These are phyloP conservation scores for Cicer chorassanicum DNA, from an alignment of 306 rosid species.

Conservation along the genomic window DNA sequence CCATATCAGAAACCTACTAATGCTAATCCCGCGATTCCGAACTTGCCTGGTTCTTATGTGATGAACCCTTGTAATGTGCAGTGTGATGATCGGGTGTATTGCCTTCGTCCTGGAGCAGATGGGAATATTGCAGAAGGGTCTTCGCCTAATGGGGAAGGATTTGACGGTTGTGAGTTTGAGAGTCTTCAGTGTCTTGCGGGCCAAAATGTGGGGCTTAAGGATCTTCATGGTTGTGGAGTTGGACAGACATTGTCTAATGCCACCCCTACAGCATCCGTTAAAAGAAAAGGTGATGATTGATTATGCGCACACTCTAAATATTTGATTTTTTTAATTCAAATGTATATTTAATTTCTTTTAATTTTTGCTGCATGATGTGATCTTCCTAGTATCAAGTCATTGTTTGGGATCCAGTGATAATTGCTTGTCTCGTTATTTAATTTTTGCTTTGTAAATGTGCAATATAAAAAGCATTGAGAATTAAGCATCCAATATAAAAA, in stretches of 20 bases:
- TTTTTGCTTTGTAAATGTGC: neutral
- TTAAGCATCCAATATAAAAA: neutral
- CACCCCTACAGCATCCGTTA: slow-evolving; percentile 52
- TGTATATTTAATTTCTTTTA: slow-evolving; percentile 12
- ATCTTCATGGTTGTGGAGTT: slow-evolving; percentile 62
- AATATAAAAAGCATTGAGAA: slow-evolving; percentile 1
- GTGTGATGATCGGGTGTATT: slow-evolving; percentile 79
- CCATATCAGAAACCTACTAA: slow-evolving; percentile 78
- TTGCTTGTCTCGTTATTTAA: slow-evolving; percentile 18
- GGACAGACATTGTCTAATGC: slow-evolving; percentile 54
- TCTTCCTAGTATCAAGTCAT: slow-evolving; percentile 12
- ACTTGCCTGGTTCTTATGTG: slow-evolving; percentile 58
- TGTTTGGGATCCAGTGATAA: slow-evolving; percentile 34
- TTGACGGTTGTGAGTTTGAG: slow-evolving; percentile 82
- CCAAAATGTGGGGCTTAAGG: slow-evolving; percentile 68
- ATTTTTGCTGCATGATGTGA: slow-evolving; percentile 26
- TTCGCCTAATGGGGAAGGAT: slow-evolving; percentile 54
- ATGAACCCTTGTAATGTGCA: slow-evolving; percentile 89
- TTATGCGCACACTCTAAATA: neutral
- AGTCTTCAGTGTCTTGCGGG: slow-evolving; percentile 70
- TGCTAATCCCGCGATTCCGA: slow-evolving; percentile 48
- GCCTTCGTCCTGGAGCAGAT: slow-evolving; percentile 67
- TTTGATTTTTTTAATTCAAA: slow-evolving; percentile 13
- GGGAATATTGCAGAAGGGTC: slow-evolving; percentile 60
- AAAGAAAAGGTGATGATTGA: slow-evolving; percentile 63